phyloP scores from a whole-genome alignment of 805 yeast genomes.

The Starmerella powellii region DNA sequence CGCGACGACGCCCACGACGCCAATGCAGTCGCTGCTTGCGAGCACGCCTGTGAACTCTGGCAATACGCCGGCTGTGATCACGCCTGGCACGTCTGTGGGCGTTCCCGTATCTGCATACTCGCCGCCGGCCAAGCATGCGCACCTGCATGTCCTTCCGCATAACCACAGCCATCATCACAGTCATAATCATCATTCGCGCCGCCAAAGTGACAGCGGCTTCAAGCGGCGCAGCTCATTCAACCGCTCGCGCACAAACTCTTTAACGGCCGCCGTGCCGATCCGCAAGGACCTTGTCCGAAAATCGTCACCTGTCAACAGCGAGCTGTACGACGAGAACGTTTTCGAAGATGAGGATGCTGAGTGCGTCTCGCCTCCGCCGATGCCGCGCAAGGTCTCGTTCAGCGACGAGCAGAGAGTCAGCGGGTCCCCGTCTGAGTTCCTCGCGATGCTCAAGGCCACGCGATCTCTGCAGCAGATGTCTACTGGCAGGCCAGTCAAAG shows the following conservation, averaged over 20 bases:
- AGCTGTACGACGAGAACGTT: conserved; percentile 17
- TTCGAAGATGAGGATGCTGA: conserved; percentile 21
- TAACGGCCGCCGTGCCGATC: conserved; percentile 1
- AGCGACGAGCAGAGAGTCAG: conserved; percentile 20
- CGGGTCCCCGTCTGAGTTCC: conserved; percentile 29
- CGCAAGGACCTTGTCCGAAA: background rate
- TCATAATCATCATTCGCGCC: background rate
- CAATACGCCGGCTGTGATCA: background rate
- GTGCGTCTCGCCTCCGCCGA: conserved; percentile 25
- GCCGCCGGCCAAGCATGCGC: background rate
- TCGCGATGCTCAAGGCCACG: conserved; percentile 34
- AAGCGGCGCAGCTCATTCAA: background rate
- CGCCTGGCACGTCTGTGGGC: background rate
- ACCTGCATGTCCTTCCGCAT: background rate
- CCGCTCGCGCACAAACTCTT: conserved; percentile 5
- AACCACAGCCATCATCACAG: background rate
- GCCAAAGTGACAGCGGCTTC: conserved; percentile 1
- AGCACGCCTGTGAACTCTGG: no score
- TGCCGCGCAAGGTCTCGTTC: conserved; percentile 26
- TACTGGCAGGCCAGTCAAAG: conserved; percentile 20
- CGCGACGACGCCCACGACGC: no score
- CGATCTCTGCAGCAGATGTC: conserved; percentile 33
- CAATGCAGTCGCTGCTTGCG: no score
- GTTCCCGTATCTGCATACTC: background rate
- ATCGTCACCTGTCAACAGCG: background rate